Conservation (phyloP, 176 grass and related monocot genomes). For the Zea mays region DNA sequence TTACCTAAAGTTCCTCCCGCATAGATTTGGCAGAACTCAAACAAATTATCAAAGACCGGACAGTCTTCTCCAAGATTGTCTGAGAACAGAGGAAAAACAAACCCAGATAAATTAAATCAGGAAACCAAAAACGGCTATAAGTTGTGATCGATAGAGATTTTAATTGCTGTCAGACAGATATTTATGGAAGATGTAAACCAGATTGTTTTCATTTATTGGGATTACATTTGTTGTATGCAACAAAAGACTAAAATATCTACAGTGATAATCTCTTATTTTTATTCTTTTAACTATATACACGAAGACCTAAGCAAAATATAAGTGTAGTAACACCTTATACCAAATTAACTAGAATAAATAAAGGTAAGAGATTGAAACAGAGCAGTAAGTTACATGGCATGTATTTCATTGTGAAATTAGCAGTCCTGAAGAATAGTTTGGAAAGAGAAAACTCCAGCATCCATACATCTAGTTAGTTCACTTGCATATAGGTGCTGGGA, state of each 20-base stretch:
- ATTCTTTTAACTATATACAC: conserved; percentile 16
- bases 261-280: conserved; percentile 10
- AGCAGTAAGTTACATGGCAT: conserved; percentile 1
- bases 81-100: conserved; percentile 38
- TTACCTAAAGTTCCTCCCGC: conserved; percentile 98
- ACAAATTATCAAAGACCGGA: conserved; percentile 95
- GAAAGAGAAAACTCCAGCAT: conserved; percentile 38
- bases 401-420: conserved; percentile 13
- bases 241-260: background rate
- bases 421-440: conserved; percentile 18
- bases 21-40: conserved; percentile 98
- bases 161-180: conserved; percentile 4
- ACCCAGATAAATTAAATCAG: conserved; percentile 20
- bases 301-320: conserved; percentile 22
- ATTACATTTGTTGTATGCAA: conserved; percentile 29
- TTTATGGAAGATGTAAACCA: conserved; percentile 9
- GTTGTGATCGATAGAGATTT: background rate
- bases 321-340: conserved; percentile 2
- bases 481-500: conserved; percentile 65
- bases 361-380: conserved; percentile 2
- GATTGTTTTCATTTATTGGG: conserved; percentile 2
- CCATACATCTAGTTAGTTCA: conserved; percentile 93
- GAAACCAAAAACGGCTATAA: background rate
- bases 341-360: conserved; percentile 23
- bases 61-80: conserved; percentile 98